Evolutionary conservation across 441 rosid species (phyloP).

Genomic region (Gossypium laxum): DNA sequence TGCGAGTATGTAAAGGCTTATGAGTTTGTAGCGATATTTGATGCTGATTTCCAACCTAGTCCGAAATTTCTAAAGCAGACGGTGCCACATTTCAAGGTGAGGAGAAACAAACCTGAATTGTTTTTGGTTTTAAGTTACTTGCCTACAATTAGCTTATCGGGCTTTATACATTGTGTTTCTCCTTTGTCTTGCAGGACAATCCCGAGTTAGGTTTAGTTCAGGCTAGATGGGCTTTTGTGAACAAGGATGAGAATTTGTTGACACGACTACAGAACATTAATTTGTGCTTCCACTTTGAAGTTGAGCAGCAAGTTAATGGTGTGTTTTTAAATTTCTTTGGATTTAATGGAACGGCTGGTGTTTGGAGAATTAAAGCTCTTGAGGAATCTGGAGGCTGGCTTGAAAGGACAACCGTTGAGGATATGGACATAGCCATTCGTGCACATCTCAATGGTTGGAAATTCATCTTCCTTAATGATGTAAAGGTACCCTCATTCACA

Average conservation of each 20-base stretch:
- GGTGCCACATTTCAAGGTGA: slow-evolving; percentile 82
- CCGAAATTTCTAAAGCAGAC: slow-evolving; percentile 66
- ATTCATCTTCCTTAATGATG: slow-evolving; percentile 79
- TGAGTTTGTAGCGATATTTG: slow-evolving; percentile 83
- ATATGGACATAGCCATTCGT: slow-evolving; percentile 89
- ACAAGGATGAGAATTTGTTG: slow-evolving; percentile 80
- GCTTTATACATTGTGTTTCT: not conserved
- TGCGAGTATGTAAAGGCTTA: slow-evolving; percentile 65
- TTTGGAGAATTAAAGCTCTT: slow-evolving; percentile 87
- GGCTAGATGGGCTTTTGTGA: slow-evolving; percentile 85
- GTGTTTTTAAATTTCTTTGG: slow-evolving; percentile 80
- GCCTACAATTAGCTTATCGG: not conserved
- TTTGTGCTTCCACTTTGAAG: slow-evolving; percentile 85
- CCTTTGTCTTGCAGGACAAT: slow-evolving; percentile 42
- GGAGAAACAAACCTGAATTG: not conserved
- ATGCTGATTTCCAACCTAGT: slow-evolving; percentile 79
- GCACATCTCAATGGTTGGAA: slow-evolving; percentile 95
- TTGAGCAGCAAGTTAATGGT: slow-evolving; percentile 87
- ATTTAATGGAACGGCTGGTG: slow-evolving; percentile 93
- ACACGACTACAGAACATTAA: slow-evolving; percentile 85
- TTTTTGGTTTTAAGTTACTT: not conserved
- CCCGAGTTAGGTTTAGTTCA: slow-evolving; percentile 85
- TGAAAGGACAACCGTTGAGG: slow-evolving; percentile 86
- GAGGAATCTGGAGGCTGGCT: slow-evolving; percentile 95
- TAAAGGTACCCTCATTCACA: slow-evolving; percentile 39